Base-by-base conservation (phyloP, 73 alveolate genomes). In the Stentor roeselii region DNA sequence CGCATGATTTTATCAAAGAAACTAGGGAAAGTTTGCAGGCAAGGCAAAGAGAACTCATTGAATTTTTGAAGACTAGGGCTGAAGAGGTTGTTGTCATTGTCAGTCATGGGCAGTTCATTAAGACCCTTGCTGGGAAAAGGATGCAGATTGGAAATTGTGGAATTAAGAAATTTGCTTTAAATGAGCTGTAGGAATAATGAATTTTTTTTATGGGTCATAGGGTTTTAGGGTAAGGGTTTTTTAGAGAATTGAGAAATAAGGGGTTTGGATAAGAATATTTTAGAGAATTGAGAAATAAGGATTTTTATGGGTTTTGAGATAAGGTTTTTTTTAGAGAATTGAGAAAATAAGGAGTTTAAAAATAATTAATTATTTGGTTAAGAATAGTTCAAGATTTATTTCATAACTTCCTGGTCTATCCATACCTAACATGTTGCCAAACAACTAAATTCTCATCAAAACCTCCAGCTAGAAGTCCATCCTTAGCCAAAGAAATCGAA, bases 61-160 rank as follows among this genome's bases (percentile, higher is more conserved):
- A 67, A 2, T 67, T 67, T 67, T 34, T 67, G 34, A 67, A 34
- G 34, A 67, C 80, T 67, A 67, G 80, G 34, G 41, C 15, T 2
- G 80, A 67, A 34, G 34, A 67, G 34, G 80, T 67, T 67, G 37
- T 67, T n/a, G 41, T 32, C 14, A 67, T 67, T 21, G 41, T 67
- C 27, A 67, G 80, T 32, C 80, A 67, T 67, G 80, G 80, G 42
- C n/a, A 67, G n/a, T 67, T 67, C 41, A 67, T 67, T 30, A 67
- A 32, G 41, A 21, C 80, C 21, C 34, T 67, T n/a, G 34, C 34
- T 21, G 42, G 37, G 2, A 32, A 67, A 67, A 2, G 11, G 34
- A 67, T 67, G 21, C 67, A 50, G 67, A 50, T 50, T 50, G 21
- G 21, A 50, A 50, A 50, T 21, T 50, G 67, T 50, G 67, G 67